A percentile compares a stretch with the other conserved stretches of the same genome.
Conservation (phyloP, 2,329 filamentous ascomycete genomes). For the Colletotrichum gigasporum region DNA sequence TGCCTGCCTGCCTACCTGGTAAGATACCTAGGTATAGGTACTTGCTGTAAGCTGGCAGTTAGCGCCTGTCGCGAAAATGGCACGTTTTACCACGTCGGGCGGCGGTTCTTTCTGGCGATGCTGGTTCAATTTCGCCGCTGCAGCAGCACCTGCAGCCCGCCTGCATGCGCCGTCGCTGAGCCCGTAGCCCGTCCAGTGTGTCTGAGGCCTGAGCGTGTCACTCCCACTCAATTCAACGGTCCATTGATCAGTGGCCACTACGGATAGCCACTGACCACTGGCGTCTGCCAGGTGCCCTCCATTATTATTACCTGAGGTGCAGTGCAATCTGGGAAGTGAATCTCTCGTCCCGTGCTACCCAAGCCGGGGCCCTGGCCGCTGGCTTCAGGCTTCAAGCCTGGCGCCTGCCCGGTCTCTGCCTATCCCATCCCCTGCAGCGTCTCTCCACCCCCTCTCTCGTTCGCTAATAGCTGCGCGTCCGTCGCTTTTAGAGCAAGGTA, state of each 20-base stretch:
- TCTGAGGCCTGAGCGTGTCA: slow-evolving; percentile 10
- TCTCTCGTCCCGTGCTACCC: neutral
- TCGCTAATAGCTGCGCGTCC: neutral
- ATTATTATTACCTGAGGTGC: too few relatives aligned
- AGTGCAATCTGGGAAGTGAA: too few relatives aligned
- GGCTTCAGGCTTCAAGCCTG: too few relatives aligned
- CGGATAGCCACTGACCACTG: too few relatives aligned
- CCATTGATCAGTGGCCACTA: too few relatives aligned
- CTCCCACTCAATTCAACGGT: neutral
- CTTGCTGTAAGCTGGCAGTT: neutral
- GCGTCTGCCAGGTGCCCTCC: too few relatives aligned
- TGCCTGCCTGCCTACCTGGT: neutral
- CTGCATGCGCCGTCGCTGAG: neutral
- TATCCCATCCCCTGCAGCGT: too few relatives aligned
- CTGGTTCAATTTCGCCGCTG: slow-evolving; percentile 9
- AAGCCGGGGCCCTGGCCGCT: too few relatives aligned
- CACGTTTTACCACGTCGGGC: slow-evolving; percentile 27
- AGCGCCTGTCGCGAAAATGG: slow-evolving; percentile 13
- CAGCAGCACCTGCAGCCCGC: slow-evolving; percentile 3
- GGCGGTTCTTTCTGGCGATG: neutral
- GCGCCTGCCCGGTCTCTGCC: too few relatives aligned
- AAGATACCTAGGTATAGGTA: neutral
- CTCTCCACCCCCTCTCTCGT: neutral
- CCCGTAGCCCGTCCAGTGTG: neutral
- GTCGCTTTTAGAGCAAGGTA: slow-evolving; percentile 21